Conservation (phyloP, 345 rosid species). For the Euclidium syriacum region DNA sequence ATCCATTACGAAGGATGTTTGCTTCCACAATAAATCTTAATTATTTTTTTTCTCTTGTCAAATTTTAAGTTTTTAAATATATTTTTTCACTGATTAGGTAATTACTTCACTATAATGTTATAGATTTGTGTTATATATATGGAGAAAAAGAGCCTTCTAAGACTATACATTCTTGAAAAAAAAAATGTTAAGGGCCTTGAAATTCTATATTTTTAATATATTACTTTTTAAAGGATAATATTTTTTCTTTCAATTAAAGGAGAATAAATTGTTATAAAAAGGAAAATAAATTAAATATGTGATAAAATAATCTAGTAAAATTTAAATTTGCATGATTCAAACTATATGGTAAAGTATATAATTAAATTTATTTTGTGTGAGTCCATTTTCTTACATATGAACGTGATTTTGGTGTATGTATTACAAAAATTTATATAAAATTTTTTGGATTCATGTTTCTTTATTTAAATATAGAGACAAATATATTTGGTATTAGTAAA, state of each 20-base stretch:
- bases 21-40: constrained; percentile 25
- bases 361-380: background rate
- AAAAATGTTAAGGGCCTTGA: too few species aligned
- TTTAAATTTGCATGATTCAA: background rate
- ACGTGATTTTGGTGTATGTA: background rate
- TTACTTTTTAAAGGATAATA: too few species aligned
- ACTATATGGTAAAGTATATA: background rate
- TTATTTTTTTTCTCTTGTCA: background rate
- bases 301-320: background rate
- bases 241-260: too few species aligned
- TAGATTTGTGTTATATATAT: background rate
- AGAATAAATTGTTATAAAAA: too few species aligned
- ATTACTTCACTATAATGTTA: background rate
- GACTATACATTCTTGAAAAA: background rate
- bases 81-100: background rate
- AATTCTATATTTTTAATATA: too few species aligned
- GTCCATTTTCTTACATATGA: background rate
- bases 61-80: background rate
- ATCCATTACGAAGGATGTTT: constrained; percentile 39
- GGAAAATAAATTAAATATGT: background rate
- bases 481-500: too few species aligned
- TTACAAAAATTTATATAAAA: background rate
- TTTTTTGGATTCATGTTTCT: background rate
- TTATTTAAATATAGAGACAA: too few species aligned
- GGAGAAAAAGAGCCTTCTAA: background rate